Percentiles rank a stretch among this genome's conserved stretches.
phyloP scores from a whole-genome alignment of 2,329 filamentous ascomycete genomes.

The Xylaria arbuscula region DNA sequence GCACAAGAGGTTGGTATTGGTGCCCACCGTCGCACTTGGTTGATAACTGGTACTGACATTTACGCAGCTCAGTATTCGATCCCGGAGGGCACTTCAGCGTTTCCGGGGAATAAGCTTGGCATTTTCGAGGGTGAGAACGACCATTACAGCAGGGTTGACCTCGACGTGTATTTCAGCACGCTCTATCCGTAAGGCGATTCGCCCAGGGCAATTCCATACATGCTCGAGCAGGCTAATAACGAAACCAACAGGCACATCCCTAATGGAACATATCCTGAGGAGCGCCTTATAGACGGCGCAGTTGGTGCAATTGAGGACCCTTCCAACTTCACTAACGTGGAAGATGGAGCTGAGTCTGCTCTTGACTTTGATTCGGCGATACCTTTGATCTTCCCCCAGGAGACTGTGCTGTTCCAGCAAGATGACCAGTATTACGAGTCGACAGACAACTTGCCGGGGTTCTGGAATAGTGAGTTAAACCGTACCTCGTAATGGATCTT shows the following conservation, averaged over 20 bases:
- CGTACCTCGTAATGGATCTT: not conserved
- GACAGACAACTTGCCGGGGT: not conserved
- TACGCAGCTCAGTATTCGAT: conserved; percentile 3
- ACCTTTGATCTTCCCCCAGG: conserved; percentile 1
- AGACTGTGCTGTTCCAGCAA: conserved; percentile 1
- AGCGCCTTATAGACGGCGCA: conserved; percentile 2
- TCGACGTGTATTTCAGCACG: conserved; percentile 2
- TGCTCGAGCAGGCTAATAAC: not conserved
- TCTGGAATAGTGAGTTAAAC: not conserved
- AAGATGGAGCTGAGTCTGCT: conserved; percentile 3
- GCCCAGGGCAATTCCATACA: not conserved
- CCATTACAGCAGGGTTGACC: not conserved
- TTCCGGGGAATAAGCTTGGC: not conserved
- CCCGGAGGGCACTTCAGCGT: conserved; percentile 1
- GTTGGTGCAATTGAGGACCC: not conserved
- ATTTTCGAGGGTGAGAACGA: conserved; percentile 1
- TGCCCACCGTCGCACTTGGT: not conserved
- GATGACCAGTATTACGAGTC: conserved; percentile 3
- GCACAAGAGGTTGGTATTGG: not conserved
- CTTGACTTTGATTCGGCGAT: conserved; percentile 3
- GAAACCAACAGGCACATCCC: conserved; percentile 2
- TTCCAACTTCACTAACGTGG: conserved; percentile 3
- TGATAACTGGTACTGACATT: not conserved
- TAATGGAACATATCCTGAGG: conserved; percentile 4
- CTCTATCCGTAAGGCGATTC: conserved; percentile 2